phyloP scores from a whole-genome alignment of 2,329 filamentous ascomycete species.

The Penicillium thymicola region DNA sequence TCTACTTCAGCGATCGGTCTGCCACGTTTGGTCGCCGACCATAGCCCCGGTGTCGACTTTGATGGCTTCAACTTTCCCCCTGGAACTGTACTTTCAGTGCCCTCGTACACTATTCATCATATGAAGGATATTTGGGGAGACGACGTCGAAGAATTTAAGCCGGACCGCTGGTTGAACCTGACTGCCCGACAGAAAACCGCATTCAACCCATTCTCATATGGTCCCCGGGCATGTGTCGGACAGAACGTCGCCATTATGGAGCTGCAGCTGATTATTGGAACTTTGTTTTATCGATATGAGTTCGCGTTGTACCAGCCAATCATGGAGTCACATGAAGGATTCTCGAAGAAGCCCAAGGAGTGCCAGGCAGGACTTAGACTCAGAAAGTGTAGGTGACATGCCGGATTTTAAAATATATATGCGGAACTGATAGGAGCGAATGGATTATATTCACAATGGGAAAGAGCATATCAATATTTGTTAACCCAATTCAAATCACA shows the following conservation, averaged over 20 bases:
- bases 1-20: conserved; percentile 28
- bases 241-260: conserved; percentile 45
- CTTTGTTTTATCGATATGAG: conserved; percentile 22
- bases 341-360: conserved; percentile 24
- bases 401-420: neutral
- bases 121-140: conserved; percentile 41
- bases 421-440: neutral
- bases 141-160: conserved; percentile 40
- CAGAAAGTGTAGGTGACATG: neutral
- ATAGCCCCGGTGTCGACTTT: conserved; percentile 14
- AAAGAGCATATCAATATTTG: neutral
- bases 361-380: conserved; percentile 18
- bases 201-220: conserved; percentile 44
- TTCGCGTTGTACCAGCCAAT: conserved; percentile 16
- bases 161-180: conserved; percentile 34
- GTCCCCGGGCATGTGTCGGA: conserved; percentile 43
- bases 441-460: neutral
- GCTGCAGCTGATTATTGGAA: conserved; percentile 38
- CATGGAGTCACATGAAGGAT: conserved; percentile 22
- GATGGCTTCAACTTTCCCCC: conserved; percentile 19
- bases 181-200: conserved; percentile 31
- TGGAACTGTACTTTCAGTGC: conserved; percentile 39
- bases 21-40: conserved; percentile 25
- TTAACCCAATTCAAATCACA: neutral
- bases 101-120: conserved; percentile 43